These are phyloP conservation scores for Blakeslea trispora DNA, from an alignment of 371 early-diverging fungal species.

Conservation along the genomic window DNA sequence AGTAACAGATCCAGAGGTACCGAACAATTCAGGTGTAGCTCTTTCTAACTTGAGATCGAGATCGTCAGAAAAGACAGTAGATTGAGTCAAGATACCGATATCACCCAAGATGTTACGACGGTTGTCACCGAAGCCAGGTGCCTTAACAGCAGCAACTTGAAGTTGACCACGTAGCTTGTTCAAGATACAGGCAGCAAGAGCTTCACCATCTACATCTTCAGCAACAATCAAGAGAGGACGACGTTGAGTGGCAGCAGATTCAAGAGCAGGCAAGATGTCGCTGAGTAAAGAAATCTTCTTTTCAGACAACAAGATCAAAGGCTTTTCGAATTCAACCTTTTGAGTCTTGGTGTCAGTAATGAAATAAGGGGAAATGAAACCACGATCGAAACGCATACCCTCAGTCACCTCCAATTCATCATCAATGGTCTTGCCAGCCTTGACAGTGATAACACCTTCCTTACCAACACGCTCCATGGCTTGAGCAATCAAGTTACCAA, in stretches of 20 bases:
- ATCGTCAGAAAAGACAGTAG: slow-evolving; percentile 94
- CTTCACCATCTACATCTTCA: slow-evolving; percentile 98
- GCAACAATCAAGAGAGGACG: slow-evolving; percentile 96
- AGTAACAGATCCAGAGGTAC: slow-evolving; percentile 84
- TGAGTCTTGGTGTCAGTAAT: slow-evolving; percentile 97
- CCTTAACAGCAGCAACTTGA: slow-evolving; percentile 96
- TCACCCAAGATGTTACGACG: slow-evolving; percentile 97
- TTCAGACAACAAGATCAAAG: slow-evolving; percentile 92
- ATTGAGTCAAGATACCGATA: slow-evolving; percentile 93
- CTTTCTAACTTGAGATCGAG: slow-evolving; percentile 95
- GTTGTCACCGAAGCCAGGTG: slow-evolving; percentile 99
- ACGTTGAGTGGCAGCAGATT: slow-evolving; percentile 90
- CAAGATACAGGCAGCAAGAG: slow-evolving; percentile 96
- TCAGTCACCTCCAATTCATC: slow-evolving; percentile 98
- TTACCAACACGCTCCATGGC: slow-evolving; percentile 99
- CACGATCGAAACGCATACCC: slow-evolving; percentile 99
- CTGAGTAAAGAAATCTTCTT: slow-evolving; percentile 95
- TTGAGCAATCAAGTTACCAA: slow-evolving; percentile 94
- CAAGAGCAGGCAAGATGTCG: slow-evolving; percentile 94
- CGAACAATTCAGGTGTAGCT: slow-evolving; percentile 86
- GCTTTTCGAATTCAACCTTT: slow-evolving; percentile 98
- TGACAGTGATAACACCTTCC: slow-evolving; percentile 98
- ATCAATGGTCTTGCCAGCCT: slow-evolving; percentile 97
- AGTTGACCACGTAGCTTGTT: slow-evolving; percentile 99
- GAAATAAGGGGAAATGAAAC: slow-evolving; percentile 98